A percentile compares a stretch with the other conserved stretches of the same genome.
Evolutionary conservation across 345 rosid species (phyloP).

Genomic region (Eucalyptus decipiens): DNA sequence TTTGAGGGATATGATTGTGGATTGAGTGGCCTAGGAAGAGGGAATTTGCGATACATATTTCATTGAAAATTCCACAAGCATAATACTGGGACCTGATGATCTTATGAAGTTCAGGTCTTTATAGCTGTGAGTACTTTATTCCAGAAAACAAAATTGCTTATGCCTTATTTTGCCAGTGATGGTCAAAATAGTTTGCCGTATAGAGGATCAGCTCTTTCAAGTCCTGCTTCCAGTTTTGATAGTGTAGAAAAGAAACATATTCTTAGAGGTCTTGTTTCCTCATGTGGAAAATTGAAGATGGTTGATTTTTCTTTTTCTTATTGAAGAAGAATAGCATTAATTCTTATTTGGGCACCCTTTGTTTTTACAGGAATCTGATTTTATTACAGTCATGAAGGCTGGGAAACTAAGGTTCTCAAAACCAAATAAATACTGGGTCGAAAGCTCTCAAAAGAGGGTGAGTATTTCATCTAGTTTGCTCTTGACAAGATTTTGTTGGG

Average conservation of each 20-base stretch:
- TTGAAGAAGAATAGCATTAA: background rate
- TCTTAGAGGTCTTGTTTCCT: background rate
- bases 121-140: background rate
- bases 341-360: background rate
- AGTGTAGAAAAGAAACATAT: background rate
- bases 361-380: constrained; percentile 45
- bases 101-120: background rate
- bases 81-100: background rate
- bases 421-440: constrained; percentile 74
- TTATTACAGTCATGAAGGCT: constrained; percentile 55
- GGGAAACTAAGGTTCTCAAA: constrained; percentile 64
- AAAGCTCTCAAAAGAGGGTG: constrained; percentile 85
- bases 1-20: background rate
- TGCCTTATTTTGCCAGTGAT: background rate
- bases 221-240: background rate
- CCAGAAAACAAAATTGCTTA: background rate
- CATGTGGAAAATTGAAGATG: background rate
- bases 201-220: background rate
- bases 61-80: background rate
- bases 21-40: background rate
- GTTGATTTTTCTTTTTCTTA: background rate
- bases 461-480: background rate
- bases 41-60: background rate
- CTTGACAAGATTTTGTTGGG: background rate
- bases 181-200: background rate